Conservation (phyloP, 2,329 filamentous ascomycete genomes). For the Ophiostoma perfectum region DNA sequence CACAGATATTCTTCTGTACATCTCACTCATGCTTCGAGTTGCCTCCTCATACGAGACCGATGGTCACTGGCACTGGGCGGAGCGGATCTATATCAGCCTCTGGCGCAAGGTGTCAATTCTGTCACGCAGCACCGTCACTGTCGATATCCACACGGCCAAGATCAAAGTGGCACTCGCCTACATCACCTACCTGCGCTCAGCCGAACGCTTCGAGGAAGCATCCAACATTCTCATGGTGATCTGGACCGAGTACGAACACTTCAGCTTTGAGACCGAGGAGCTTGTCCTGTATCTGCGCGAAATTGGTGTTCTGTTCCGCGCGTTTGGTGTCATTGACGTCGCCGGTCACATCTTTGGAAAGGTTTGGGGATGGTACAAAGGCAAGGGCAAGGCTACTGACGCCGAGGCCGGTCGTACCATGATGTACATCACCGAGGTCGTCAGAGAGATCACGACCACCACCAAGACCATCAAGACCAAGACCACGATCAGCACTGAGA, state of each 20-base stretch:
- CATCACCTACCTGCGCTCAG: constrained; percentile 33
- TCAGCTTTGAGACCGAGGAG: constrained; percentile 32
- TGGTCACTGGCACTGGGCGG: constrained; percentile 34
- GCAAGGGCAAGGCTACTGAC: constrained; percentile 31
- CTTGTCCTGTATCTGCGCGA: constrained; percentile 36
- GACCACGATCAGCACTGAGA: constrained; percentile 33
- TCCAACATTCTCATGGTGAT: constrained; percentile 38
- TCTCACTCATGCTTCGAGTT: constrained; percentile 35
- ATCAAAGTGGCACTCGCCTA: constrained; percentile 39
- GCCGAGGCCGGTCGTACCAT: constrained; percentile 35
- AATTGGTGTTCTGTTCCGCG: constrained; percentile 33
- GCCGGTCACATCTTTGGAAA: constrained; percentile 36
- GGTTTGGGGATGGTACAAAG: constrained; percentile 39
- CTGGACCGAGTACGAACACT: constrained; percentile 39
- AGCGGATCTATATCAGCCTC: constrained; percentile 38
- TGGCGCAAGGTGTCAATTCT: constrained; percentile 38
- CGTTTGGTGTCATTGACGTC: constrained; percentile 34
- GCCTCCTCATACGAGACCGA: constrained; percentile 35
- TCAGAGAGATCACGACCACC: constrained; percentile 37
- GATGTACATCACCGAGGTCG: constrained; percentile 37
- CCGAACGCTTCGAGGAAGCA: constrained; percentile 35
- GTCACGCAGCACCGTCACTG: constrained; percentile 30
- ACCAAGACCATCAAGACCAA: constrained; percentile 34
- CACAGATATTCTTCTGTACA: constrained; percentile 32
- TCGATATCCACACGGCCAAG: constrained; percentile 36